Evolutionary conservation across 805 yeast genomes (phyloP).

Genomic region (Maudiozyma saulgeensis): DNA sequence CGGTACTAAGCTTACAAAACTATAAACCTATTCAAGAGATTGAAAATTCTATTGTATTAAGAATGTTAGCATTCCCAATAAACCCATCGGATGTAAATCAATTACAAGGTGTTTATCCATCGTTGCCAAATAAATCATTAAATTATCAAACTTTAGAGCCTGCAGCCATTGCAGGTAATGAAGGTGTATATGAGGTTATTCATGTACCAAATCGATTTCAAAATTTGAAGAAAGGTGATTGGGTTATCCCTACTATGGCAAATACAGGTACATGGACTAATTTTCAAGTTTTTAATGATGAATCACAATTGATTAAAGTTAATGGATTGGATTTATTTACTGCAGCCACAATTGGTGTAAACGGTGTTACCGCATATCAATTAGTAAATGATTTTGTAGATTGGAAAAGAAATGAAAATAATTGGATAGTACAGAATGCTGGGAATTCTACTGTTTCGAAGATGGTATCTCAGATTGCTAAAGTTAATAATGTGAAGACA

Average conservation of each 20-base stretch:
- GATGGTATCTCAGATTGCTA: constrained; percentile 81
- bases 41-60: constrained; percentile 38
- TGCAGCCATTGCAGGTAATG: constrained; percentile 85
- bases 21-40: constrained; percentile 22
- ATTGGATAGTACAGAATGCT: constrained; percentile 94
- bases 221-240: constrained; percentile 51
- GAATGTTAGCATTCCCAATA: constrained; percentile 71
- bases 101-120: constrained; percentile 76
- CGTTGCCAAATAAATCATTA: constrained; percentile 48
- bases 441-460: constrained; percentile 94
- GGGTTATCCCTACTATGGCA: constrained; percentile 72
- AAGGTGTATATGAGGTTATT: constrained; percentile 82
- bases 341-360: constrained; percentile 86
- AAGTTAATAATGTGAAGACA: constrained; percentile 68
- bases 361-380: constrained; percentile 87
- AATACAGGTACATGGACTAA: constrained; percentile 90
- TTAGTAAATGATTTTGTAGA: constrained; percentile 60
- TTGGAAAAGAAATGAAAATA: constrained; percentile 31
- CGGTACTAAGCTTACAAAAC: constrained; percentile 20
- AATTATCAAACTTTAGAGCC: constrained; percentile 54
- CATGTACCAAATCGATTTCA: constrained; percentile 41
- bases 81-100: constrained; percentile 89
- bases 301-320: constrained; percentile 46
- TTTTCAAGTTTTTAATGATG: constrained; percentile 53
- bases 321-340: constrained; percentile 41